Evolutionary conservation across 371 early-diverging fungal genomes (phyloP), one percentile per base, ranked within the genome.

Genomic region (Mortierella sp.): DNA sequence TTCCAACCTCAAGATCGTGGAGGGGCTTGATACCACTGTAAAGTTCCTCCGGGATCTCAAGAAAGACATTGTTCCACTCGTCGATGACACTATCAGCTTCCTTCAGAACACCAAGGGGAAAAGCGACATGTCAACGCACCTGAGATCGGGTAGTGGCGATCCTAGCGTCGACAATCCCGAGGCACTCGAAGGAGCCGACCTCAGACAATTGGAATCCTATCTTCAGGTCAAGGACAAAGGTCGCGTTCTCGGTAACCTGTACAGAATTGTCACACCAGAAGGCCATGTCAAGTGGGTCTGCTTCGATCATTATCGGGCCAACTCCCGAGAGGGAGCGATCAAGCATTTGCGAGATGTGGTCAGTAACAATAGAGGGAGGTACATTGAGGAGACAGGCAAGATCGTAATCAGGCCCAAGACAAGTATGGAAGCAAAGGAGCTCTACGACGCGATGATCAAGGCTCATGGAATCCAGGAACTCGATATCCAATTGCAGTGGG

Each of bases 261-360:
- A 55, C 56, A 6, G 60, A 54, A 41, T 59, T 14, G 49, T 54
- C 5, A 66, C 67, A 0, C 19, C 25, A 3, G 54, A 58, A 34
- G 67, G 67, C 1, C 46, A 66, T 48, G 54, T 66, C 50, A 66
- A 66, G 34, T 66, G 67, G 60, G 67, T 66, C 16, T 66, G 67
- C 28, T 40, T 52, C 4, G 65, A 64, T 24, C 65, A 64, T 17
- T 64, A 52, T 19, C 65, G 57, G 2, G 24, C n/a, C 3, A 44
- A 29, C 40, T 65, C 44, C 46, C 37, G 45, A n/a, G 52, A 34
- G 3, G 19, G 29, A 9, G 43, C 53, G 16, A 14, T 45, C 10
- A 22, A 52, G 28, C 45, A 53, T 19, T 21, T 65, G 22, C 25
- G 17, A 7, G 58, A 65, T 7, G 14, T 40, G 29, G 47, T 57